Evolutionary conservation across 2,329 filamentous ascomycete genomes (phyloP).

Genomic region (Teratosphaeriaceae sp.): DNA sequence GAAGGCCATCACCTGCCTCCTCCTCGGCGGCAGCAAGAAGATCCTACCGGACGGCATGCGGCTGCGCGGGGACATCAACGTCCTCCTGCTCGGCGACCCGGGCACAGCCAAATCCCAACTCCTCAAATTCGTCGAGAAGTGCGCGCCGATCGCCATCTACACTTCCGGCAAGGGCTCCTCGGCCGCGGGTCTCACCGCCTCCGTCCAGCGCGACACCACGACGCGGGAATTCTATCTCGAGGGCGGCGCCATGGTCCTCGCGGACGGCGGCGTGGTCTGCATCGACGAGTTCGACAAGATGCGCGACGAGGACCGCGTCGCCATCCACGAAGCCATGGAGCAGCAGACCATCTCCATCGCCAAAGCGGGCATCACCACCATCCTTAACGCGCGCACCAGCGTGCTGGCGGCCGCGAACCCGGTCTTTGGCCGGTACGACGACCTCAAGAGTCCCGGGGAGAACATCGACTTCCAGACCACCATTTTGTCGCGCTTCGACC

Average conservation of each 20-base stretch:
- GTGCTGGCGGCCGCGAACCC: slow-evolving; percentile 95
- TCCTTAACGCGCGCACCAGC: slow-evolving; percentile 90
- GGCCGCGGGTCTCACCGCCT: slow-evolving; percentile 93
- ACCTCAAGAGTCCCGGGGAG: slow-evolving; percentile 94
- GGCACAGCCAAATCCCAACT: slow-evolving; percentile 98
- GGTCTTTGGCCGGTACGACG: slow-evolving; percentile 95
- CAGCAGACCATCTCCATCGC: slow-evolving; percentile 99
- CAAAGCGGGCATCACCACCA: slow-evolving; percentile 97
- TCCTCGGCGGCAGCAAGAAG: slow-evolving; percentile 95
- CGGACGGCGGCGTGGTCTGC: slow-evolving; percentile 93
- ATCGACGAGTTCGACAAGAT: slow-evolving; percentile 99
- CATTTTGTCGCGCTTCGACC: slow-evolving; percentile 95
- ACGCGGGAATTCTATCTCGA: slow-evolving; percentile 97
- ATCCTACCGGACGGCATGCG: slow-evolving; percentile 97
- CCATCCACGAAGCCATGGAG: slow-evolving; percentile 99
- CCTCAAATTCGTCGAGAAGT: slow-evolving; percentile 95
- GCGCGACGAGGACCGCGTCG: slow-evolving; percentile 94
- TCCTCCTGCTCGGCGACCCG: slow-evolving; percentile 90
- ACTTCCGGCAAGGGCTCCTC: slow-evolving; percentile 98
- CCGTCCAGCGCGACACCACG: slow-evolving; percentile 85
- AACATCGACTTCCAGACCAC: slow-evolving; percentile 99
- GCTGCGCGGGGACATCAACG: slow-evolving; percentile 95
- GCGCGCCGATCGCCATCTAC: slow-evolving; percentile 94
- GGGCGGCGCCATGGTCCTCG: slow-evolving; percentile 96
- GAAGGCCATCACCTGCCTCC: slow-evolving; percentile 87